Evolutionary conservation across 768 basidiomycete species (phyloP), one percentile per base, ranked within the genome.

Genomic region (Leccinellum luteum): DNA sequence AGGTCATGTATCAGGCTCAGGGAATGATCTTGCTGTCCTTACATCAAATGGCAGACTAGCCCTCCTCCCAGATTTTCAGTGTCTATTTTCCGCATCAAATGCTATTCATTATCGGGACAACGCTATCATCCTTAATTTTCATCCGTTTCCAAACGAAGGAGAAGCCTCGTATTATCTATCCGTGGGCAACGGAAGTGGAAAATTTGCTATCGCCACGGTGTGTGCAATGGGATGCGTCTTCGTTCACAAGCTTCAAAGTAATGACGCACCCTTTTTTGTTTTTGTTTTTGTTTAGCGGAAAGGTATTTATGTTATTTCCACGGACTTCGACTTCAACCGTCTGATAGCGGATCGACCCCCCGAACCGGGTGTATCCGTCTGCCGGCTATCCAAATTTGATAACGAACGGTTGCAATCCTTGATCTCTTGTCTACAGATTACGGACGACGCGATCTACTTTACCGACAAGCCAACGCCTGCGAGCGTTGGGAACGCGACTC

Each of bases 351-450:
- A 64, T 21, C 71, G 72, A 3, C 60, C 69, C 71, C 23, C 77
- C 64, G 61, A 64, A 74, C 63, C 64, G 69, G 55, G 65, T 61
- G 41, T 76, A 27, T 63, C 63, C 17, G 61, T 72, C 56, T 62
- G 56, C 32, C 57, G 63, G 21, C 17, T 68, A 38, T 50, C 27
- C 52, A 17, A 59, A 57, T 54, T 66, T 48, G 64, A 72, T 17
- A 32, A 58, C 35, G 57, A 41, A 0, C 57, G 45, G 31, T 38
- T 59, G 23, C 61, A 69, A n/a, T 55, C 64, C 21, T 59, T 43
- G 34, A 64, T 84, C n/a, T 76, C 76, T 25, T 85, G 83, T 62
- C 74, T 85, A 21, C 83, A 85, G 64, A 76, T 84, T 72, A 80
- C 81, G 0, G 77, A 81, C 27, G 80, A 81, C 0, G 79, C 78